Evolutionary conservation across 306 rosid species (phyloP), one percentile per base, ranked within the genome.

Genomic region (Prunus mira): DNA sequence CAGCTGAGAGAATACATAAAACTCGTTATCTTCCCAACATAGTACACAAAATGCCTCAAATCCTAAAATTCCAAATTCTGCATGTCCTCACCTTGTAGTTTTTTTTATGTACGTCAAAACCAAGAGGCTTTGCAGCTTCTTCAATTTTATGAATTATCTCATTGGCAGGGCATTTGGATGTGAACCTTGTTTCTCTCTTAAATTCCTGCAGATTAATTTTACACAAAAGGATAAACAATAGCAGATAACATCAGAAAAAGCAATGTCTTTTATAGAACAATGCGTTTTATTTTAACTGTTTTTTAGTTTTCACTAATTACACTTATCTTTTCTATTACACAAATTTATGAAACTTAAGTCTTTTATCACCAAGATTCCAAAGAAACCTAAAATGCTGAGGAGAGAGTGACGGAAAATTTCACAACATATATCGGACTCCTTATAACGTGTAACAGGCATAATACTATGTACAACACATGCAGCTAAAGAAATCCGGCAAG

Each of bases 91-190:
- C 99, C 96, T 95, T 95, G 88, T 89, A 95, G 78, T 95, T 92
- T 85, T 92, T 95, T 89, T 95, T 95, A 72, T 92, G 93, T 62
- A 95, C 99, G 30, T 92, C 99, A 77, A 92, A 95, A 74, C 99
- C 99, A 80, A 95, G 97, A 67, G 99, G 97, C 79, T 92, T 95
- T 71, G 96, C 99, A 49, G 99, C 99, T 82, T 92, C 93, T 82
- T 95, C 99, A 28, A 95, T 95, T 87, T 95, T 95, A 84, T 71
- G 82, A 77, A 95, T 88, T 78, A 95, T 95, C 84, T 92, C 99
- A 65, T 95, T 82, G 2, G 99, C 93, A 20, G 99, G 69, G 68
- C 97, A 87, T 83, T 81, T 90, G 5, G 99, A 95, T 43, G 99
- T 95, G 82, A 95, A 95, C 82, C 99, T 95, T 71, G 99, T 95